Base-by-base conservation (phyloP, 1,139 yeast genomes). In the Nakaseomyces uthaithaninus region DNA sequence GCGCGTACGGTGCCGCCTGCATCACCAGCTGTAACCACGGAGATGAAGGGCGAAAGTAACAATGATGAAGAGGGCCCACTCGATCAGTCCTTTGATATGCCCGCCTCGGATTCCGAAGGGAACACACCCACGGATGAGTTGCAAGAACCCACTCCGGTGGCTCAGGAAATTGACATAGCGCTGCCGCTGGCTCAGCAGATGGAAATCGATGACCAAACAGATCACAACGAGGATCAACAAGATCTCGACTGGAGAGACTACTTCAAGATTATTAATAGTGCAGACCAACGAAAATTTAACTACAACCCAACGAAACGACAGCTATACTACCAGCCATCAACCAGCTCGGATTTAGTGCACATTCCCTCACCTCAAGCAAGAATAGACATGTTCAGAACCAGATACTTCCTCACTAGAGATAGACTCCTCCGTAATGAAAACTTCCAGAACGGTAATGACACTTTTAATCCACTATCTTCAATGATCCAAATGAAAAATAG, bases 341-440 rank as follows among this genome's bases (percentile, higher is more conserved):
- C 23, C 23, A 39, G 42, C 40, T 6, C 25, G 23, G 26, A 2
- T 30, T 50, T 14, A 40, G 44, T 54, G 15, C 50, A 51, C 7
- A 50, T 64, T 12, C 56, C 67, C 0, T 45, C 56, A 2, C 45
- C 65, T 2, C 58, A 61, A 3, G 47, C 63, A 2, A 63, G 66
- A 9, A 49, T 64, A 1, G 56, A 64, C 3, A 51, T 74, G 39
- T 70, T 71, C 41, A 48, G 65, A 7, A 64, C 68, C 2, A 65
- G 95, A 37, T 83, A 77, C 53, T 66, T 74, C 50, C 59, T 86
- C 12, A 58, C 84, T 3, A 66, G 71, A 48, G 95, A 86, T 55
- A 65, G 95, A 44, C 64, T 87, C 7, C 66, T 82, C 39, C 69
- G 97, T 46, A 84, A 84, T 58, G 93, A 83, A 41, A 67, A 69